Evolutionary conservation across 1,139 yeast species (phyloP).

Genomic region (Debaryomyces subglobosus): DNA sequence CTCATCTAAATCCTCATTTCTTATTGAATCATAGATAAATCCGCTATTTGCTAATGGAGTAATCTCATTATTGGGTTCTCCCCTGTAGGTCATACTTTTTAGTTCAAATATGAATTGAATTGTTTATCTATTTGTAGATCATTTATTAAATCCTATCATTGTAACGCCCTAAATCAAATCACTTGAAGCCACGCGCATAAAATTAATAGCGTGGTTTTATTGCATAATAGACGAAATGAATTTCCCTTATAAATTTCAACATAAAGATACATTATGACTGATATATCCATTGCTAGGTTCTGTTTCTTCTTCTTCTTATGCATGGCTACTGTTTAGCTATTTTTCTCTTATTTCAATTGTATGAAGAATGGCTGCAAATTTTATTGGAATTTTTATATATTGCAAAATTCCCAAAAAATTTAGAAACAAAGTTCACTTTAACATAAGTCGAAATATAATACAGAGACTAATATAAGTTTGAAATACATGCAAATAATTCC

Average conservation of each 20-base stretch:
- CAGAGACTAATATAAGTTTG: too few species aligned
- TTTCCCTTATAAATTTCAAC: not conserved
- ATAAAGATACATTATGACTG: not conserved
- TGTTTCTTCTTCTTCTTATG: not conserved
- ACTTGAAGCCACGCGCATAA: slow-evolving; percentile 1
- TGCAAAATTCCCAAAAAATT: not conserved
- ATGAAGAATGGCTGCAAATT: slow-evolving; percentile 7
- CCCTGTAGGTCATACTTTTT: not conserved
- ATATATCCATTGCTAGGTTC: not conserved
- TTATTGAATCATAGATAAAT: not conserved
- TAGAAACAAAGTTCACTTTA: too few species aligned
- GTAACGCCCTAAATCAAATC: not conserved
- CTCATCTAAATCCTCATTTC: slow-evolving; percentile 23
- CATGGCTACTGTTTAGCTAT: not conserved
- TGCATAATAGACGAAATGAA: not conserved
- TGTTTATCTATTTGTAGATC: not conserved
- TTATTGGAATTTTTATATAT: not conserved
- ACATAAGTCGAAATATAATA: too few species aligned
- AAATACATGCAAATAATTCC: not conserved
- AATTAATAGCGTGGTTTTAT: not conserved
- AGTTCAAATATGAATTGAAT: not conserved
- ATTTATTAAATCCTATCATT: not conserved
- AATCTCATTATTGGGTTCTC: slow-evolving; percentile 3
- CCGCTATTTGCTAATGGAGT: slow-evolving; percentile 7
- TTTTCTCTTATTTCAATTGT: not conserved